These are phyloP conservation scores for Juncus effusus DNA, from an alignment of 176 grass and related monocot species.

Conservation along the genomic window DNA sequence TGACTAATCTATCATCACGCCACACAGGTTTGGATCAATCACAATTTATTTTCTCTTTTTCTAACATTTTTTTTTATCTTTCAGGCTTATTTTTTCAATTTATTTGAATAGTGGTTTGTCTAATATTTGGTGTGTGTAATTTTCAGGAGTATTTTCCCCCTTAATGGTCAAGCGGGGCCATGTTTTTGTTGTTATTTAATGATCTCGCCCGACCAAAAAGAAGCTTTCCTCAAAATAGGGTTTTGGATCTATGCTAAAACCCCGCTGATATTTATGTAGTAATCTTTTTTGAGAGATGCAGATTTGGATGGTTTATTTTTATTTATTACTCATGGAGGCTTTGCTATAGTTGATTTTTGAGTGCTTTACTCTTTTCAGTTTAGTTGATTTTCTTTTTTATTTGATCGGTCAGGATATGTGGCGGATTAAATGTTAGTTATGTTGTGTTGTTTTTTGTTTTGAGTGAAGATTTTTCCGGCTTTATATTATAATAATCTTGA, in stretches of 20 bases:
- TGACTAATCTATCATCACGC: slow-evolving; percentile 42
- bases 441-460: slow-evolving; percentile 11
- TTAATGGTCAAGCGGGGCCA: neutral
- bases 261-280: neutral
- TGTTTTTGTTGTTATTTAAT: slow-evolving; percentile 17
- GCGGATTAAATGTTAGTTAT: slow-evolving; percentile 1
- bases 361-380: slow-evolving; percentile 15
- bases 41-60: neutral
- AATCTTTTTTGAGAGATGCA: slow-evolving; percentile 24
- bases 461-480: slow-evolving; percentile 15
- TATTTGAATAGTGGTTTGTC: neutral
- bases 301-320: slow-evolving; percentile 18
- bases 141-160: slow-evolving; percentile 11
- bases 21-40: slow-evolving; percentile 16
- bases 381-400: neutral
- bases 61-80: neutral
- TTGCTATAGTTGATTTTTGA: slow-evolving; percentile 14
- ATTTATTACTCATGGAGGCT: neutral
- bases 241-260: no score
- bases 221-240: no score
- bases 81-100: no score
- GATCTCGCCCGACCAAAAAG: slow-evolving; percentile 10
- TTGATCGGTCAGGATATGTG: neutral
- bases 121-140: neutral
- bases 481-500: neutral